A percentile compares a stretch with the other conserved stretches of the same genome.
These are phyloP conservation scores for Fusarium burgessii DNA, from an alignment of 2,329 filamentous ascomycete species.

Conservation along the genomic window DNA sequence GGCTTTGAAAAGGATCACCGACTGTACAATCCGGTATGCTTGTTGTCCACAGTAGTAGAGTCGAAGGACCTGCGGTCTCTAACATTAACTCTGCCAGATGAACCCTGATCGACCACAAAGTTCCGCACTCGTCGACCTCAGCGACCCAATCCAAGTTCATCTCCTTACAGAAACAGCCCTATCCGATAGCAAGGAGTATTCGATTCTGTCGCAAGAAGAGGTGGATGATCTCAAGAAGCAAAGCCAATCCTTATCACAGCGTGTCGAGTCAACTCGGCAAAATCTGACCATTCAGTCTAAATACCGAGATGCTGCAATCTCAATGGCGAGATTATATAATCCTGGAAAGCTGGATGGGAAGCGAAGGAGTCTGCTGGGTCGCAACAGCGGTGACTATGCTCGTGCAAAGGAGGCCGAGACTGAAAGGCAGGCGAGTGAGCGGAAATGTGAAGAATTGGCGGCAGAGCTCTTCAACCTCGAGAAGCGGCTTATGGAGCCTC, in stretches of 20 bases:
- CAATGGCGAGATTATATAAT: conserved; percentile 83
- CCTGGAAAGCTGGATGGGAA: conserved; percentile 63
- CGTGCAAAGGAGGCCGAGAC: conserved; percentile 73
- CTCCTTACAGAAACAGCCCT: conserved; percentile 94
- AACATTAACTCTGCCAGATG: conserved; percentile 54
- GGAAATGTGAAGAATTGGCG: conserved; percentile 87
- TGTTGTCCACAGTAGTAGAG: not conserved
- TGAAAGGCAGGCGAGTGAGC: conserved; percentile 79
- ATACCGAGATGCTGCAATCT: conserved; percentile 91
- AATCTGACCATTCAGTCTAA: conserved; percentile 93
- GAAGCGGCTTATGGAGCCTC: conserved; percentile 78
- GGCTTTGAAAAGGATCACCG: conserved; percentile 66
- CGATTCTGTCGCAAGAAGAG: conserved; percentile 90
- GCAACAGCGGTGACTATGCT: conserved; percentile 63
- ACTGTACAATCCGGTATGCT: conserved; percentile 69
- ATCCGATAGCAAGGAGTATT: conserved; percentile 85
- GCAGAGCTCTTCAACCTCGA: conserved; percentile 84
- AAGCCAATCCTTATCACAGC: conserved; percentile 75
- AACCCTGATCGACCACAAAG: conserved; percentile 65
- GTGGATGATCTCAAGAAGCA: conserved; percentile 93
- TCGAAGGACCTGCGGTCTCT: conserved; percentile 9
- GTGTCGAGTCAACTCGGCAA: conserved; percentile 84
- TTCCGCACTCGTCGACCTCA: conserved; percentile 69
- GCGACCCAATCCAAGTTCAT: conserved; percentile 86
- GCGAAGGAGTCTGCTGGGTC: conserved; percentile 62